Conservation (phyloP, 225 moss, liverwort and hornwort species). For the Neckera pumila region DNA sequence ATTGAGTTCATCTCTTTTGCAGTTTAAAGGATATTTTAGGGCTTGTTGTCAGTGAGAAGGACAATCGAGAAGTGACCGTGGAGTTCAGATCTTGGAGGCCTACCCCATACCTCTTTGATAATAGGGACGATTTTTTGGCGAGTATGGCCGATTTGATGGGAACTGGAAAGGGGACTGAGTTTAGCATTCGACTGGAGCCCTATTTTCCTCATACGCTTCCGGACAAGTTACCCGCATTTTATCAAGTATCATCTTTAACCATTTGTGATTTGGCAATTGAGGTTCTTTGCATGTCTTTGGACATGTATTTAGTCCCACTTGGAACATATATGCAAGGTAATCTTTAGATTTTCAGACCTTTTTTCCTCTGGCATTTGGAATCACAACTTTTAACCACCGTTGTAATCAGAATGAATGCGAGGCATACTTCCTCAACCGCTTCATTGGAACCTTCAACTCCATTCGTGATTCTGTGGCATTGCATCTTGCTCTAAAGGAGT, state of each 20-base stretch:
- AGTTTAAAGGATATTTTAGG: constrained; percentile 92
- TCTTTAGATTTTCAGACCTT: not conserved
- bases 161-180: constrained; percentile 60
- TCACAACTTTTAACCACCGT: not conserved
- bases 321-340: not conserved
- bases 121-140: constrained; percentile 85
- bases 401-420: constrained; percentile 76
- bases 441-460: constrained; percentile 86
- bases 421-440: constrained; percentile 78
- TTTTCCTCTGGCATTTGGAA: not conserved
- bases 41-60: constrained; percentile 76
- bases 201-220: constrained; percentile 80
- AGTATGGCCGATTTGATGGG: constrained; percentile 82
- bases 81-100: constrained; percentile 96
- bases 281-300: not conserved
- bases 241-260: constrained; percentile 52
- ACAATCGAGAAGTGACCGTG: constrained; percentile 65
- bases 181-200: constrained; percentile 78
- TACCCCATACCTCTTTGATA: constrained; percentile 75
- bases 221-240: constrained; percentile 57
- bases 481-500: constrained; percentile 84
- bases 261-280: not conserved
- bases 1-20: constrained; percentile 7
- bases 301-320: not conserved
- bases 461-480: constrained; percentile 76